Conservation (phyloP, 2,329 filamentous ascomycete species). For the Alternaria solani region DNA sequence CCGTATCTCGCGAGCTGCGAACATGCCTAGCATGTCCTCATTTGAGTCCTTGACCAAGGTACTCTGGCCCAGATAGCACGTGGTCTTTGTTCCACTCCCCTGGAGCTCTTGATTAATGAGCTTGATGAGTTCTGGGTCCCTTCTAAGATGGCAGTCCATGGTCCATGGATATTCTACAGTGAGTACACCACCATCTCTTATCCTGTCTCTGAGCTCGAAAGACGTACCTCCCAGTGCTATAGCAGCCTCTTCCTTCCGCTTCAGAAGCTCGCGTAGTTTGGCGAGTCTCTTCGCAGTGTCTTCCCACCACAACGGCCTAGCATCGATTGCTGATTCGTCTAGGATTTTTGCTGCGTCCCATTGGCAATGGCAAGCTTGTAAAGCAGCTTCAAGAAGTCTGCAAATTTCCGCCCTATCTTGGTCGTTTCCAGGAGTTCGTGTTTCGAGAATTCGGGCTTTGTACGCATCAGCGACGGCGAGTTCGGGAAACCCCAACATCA, state of each 20-base stretch:
- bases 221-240: slow-evolving; percentile 9
- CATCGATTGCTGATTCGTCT: not conserved
- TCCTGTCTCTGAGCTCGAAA: slow-evolving; percentile 20
- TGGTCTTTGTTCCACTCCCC: not conserved
- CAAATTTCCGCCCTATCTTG: slow-evolving; percentile 8
- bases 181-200: slow-evolving; percentile 24
- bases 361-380: slow-evolving; percentile 36
- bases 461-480: slow-evolving; percentile 43
- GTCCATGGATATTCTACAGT: slow-evolving; percentile 27
- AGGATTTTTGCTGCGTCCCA: slow-evolving; percentile 24
- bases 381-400: slow-evolving; percentile 23
- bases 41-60: slow-evolving; percentile 5
- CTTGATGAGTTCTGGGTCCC: slow-evolving; percentile 10
- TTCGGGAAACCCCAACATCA: slow-evolving; percentile 36
- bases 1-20: slow-evolving; percentile 11
- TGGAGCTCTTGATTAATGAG: slow-evolving; percentile 7
- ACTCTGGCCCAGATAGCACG: slow-evolving; percentile 11
- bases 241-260: slow-evolving; percentile 19
- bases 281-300: slow-evolving; percentile 7
- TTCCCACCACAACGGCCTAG: not conserved
- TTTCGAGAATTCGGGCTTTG: slow-evolving; percentile 41
- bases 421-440: slow-evolving; percentile 22
- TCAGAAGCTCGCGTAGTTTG: slow-evolving; percentile 10
- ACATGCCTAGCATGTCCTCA: slow-evolving; percentile 20
- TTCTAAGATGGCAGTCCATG: slow-evolving; percentile 9